Evolutionary conservation across 192 early-diverging fungal genomes (phyloP).

Genomic region (Podila clonocystis): DNA sequence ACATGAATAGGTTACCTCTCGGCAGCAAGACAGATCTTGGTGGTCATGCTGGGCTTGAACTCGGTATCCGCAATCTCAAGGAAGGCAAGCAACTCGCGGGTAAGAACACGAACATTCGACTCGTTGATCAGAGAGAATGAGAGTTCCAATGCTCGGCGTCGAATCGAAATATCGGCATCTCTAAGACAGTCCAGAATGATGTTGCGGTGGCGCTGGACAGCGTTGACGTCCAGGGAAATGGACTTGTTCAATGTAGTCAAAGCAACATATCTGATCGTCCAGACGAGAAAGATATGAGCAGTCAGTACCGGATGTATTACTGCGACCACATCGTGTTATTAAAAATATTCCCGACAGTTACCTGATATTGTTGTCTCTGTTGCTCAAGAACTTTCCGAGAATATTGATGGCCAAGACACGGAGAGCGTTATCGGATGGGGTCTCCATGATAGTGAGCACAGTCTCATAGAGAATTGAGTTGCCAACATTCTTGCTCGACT

Average conservation of each 20-base stretch:
- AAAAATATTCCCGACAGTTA: slow-evolving; percentile 40
- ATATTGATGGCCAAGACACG: slow-evolving; percentile 98
- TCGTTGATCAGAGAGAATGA: slow-evolving; percentile 96
- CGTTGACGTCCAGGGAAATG: slow-evolving; percentile 87
- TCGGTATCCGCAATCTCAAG: slow-evolving; percentile 92
- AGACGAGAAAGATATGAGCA: background rate
- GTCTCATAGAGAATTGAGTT: slow-evolving; percentile 98
- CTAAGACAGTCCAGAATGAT: slow-evolving; percentile 96
- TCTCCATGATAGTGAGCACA: slow-evolving; percentile 96
- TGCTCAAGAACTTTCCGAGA: slow-evolving; percentile 94
- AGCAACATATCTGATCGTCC: slow-evolving; percentile 85
- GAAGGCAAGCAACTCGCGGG: slow-evolving; percentile 92
- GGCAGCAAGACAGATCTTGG: slow-evolving; percentile 92
- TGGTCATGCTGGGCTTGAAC: slow-evolving; percentile 90
- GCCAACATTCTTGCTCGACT: slow-evolving; percentile 95
- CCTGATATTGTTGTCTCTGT: slow-evolving; percentile 98
- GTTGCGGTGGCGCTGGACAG: slow-evolving; percentile 96
- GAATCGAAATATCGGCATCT: slow-evolving; percentile 96
- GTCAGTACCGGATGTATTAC: background rate
- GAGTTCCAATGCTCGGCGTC: slow-evolving; percentile 94
- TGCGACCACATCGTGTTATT: background rate
- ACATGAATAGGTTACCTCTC: slow-evolving; percentile 58
- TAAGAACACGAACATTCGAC: slow-evolving; percentile 91
- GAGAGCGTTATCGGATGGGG: slow-evolving; percentile 89
- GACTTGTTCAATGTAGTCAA: slow-evolving; percentile 95